Evolutionary conservation across 306 rosid species (phyloP), one percentile per base, ranked within the genome.

Genomic region (Corylus avellana): DNA sequence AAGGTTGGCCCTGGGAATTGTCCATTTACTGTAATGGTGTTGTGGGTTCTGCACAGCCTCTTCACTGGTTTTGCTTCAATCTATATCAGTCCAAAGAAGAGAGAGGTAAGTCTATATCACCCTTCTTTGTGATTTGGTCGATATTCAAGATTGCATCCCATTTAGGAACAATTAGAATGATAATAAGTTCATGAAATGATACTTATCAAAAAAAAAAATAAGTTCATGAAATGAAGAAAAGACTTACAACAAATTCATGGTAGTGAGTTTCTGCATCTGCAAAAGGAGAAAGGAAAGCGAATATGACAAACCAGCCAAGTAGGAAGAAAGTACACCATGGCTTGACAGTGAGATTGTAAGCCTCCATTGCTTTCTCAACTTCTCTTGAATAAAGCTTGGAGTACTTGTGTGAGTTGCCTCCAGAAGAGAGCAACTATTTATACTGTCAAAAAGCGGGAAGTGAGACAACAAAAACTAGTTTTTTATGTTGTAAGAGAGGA

Each of bases 171-270:
- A 25, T 44, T 12, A 62, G 11, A 4, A 32, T 32, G 35, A 32
- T 32, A 73, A 79, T 70, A 17, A 25, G 44, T 78, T 55, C 71
- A 75, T 44, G 66, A 5, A 74, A 75, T 64, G 54, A 64, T n/a
- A n/a, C n/a, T n/a, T n/a, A n/a, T n/a, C n/a, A n/a, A n/a, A n/a
- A n/a, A n/a, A n/a, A n/a, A n/a, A n/a, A 73, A 79, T 70, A 17
- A 25, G 44, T 78, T 55, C 71, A 75, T 44, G 66, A 5, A 74
- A 75, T 64, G 54, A 64, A 62, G 39, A 42, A 25, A 49, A 53
- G 17, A 85, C 98, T 47, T 84, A 94, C 98, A 25, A 91, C 87
- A 85, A 94, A 94, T 75, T 91, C 75, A 83, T 87, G 97, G 88
- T 78, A 91, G 77, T 94, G 97, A 83, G 74, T 73, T 81, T 88